Conservation (phyloP, 2,329 filamentous ascomycete genomes). For the Aspergillus sp. region DNA sequence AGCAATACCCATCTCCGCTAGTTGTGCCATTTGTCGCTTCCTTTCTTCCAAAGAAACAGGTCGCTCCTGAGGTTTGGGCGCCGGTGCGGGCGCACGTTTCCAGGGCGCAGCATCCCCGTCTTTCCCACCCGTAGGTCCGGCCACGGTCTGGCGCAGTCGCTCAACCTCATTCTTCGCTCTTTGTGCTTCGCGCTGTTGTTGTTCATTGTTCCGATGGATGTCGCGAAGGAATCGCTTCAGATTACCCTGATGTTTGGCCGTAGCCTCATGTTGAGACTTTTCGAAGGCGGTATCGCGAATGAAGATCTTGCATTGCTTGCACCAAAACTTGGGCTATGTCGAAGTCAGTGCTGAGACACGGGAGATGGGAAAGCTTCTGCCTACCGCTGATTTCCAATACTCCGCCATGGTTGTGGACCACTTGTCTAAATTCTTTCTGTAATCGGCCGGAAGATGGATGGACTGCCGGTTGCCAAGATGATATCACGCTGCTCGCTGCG, state of each 20-base stretch:
- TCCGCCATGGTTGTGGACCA: background rate
- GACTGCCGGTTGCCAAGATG: background rate
- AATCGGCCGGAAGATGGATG: background rate
- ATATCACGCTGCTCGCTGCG: background rate
- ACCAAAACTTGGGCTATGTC: conserved; percentile 82
- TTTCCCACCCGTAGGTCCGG: conserved; percentile 39
- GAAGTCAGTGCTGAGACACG: conserved; percentile 22
- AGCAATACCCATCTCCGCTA: conserved; percentile 82
- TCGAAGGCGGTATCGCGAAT: conserved; percentile 93
- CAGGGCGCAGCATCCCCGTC: conserved; percentile 26
- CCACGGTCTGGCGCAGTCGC: conserved; percentile 75
- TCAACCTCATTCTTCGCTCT: conserved; percentile 82
- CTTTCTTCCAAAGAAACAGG: conserved; percentile 65
- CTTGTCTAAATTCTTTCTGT: background rate
- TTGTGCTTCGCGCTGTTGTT: conserved; percentile 77
- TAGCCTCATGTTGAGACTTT: conserved; percentile 84
- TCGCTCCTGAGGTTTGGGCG: conserved; percentile 29
- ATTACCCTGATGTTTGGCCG: conserved; percentile 77
- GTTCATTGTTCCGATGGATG: conserved; percentile 81
- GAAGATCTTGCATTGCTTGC: conserved; percentile 90
- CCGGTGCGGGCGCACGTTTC: conserved; percentile 29
- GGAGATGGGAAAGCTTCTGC: background rate
- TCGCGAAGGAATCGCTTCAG: conserved; percentile 89
- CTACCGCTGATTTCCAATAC: conserved; percentile 1
- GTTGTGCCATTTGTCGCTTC: conserved; percentile 81